A percentile compares a stretch with the other conserved stretches of the same genome.
Evolutionary conservation across 805 yeast genomes (phyloP).

Genomic region (Lipomyces yamadae): DNA sequence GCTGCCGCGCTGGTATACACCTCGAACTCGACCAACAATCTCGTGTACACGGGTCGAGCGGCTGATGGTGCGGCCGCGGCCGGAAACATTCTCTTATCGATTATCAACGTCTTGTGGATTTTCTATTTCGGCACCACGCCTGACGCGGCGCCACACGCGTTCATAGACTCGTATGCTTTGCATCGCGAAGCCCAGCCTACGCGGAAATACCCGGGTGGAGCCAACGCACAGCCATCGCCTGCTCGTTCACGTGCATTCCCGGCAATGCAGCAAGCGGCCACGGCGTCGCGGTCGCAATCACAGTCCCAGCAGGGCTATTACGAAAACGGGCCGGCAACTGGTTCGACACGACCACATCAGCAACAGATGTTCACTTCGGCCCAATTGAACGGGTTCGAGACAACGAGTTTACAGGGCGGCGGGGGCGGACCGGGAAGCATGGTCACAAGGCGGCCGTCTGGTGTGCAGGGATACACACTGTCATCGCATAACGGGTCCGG

Average conservation of each 20-base stretch:
- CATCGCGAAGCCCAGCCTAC: conserved; percentile 4
- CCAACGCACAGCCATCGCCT: conserved; percentile 1
- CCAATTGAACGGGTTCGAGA: conserved; percentile 50
- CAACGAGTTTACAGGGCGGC: conserved; percentile 41
- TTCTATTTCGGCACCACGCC: conserved; percentile 89
- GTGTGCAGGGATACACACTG: conserved; percentile 11
- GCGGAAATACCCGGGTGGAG: neutral
- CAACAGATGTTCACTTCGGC: conserved; percentile 45
- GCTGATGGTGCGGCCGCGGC: conserved; percentile 87
- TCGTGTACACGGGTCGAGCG: conserved; percentile 71
- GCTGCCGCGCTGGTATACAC: conserved; percentile 82
- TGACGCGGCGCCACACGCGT: conserved; percentile 82
- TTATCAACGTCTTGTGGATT: conserved; percentile 79
- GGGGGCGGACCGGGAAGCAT: conserved; percentile 1
- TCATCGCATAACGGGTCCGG: conserved; percentile 23
- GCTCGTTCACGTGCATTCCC: neutral
- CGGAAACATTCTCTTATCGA: conserved; percentile 82
- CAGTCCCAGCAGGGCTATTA: conserved; percentile 9
- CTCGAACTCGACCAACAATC: conserved; percentile 78
- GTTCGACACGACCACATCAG: conserved; percentile 3
- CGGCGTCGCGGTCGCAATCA: neutral
- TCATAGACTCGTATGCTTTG: conserved; percentile 72
- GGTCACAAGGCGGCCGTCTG: conserved; percentile 9
- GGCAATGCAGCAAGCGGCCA: neutral
- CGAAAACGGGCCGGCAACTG: neutral